Evolutionary conservation across 768 basidiomycete genomes (phyloP).

Genomic region (Mycena floridula): DNA sequence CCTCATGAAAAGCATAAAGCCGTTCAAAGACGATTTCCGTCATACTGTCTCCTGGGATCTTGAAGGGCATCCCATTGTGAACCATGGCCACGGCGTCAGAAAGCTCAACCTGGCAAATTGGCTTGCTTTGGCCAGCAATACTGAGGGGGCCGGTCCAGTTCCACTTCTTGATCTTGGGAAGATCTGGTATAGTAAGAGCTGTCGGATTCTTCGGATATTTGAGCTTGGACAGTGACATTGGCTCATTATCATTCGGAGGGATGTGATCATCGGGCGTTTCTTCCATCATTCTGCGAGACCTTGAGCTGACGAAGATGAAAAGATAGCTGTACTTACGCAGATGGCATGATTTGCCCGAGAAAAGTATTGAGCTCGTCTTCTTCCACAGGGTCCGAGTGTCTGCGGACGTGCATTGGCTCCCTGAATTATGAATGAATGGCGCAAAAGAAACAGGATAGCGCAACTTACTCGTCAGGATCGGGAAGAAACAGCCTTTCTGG

Average conservation of each 20-base stretch:
- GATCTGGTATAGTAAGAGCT: background rate
- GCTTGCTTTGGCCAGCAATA: constrained; percentile 28
- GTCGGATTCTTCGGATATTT: background rate
- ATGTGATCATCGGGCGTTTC: background rate
- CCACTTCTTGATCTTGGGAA: constrained; percentile 39
- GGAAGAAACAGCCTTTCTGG: too few relatives aligned
- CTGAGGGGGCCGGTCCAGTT: constrained; percentile 58
- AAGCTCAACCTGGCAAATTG: constrained; percentile 44
- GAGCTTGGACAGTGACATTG: background rate
- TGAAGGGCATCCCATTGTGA: constrained; percentile 41
- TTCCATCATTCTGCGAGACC: background rate
- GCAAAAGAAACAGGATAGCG: too few relatives aligned
- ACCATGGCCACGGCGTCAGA: constrained; percentile 36
- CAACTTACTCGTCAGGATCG: too few relatives aligned
- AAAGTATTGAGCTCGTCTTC: too few relatives aligned
- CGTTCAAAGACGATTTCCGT: constrained; percentile 38
- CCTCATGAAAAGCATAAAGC: constrained; percentile 42
- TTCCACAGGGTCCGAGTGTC: too few relatives aligned
- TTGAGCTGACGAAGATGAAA: background rate
- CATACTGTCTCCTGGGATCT: constrained; percentile 33
- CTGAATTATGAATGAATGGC: too few relatives aligned
- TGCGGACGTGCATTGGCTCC: too few relatives aligned
- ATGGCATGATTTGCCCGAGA: background rate
- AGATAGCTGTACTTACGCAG: background rate
- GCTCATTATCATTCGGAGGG: background rate